Conservation (phyloP, 2,329 filamentous ascomycete species). For the Venturia aucupariae region DNA sequence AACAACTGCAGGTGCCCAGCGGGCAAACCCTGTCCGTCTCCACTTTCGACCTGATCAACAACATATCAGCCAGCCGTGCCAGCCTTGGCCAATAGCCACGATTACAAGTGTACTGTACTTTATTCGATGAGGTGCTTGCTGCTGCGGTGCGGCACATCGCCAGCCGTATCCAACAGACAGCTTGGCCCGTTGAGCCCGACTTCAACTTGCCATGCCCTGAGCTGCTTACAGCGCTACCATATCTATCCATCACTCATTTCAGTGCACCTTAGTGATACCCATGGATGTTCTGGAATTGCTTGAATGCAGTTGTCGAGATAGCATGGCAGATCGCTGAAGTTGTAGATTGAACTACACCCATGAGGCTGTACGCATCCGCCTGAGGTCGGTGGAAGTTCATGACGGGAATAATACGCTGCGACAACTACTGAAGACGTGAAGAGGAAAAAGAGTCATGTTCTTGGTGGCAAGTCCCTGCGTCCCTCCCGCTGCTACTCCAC, state of each 20-base stretch:
- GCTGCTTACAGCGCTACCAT: background rate
- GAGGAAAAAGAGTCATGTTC: too few species aligned
- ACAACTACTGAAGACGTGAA: too few species aligned
- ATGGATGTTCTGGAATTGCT: background rate
- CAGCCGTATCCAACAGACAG: background rate
- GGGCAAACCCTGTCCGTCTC: slow-evolving; percentile 2
- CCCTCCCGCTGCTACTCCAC: background rate
- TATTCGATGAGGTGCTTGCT: background rate
- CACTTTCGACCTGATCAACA: background rate
- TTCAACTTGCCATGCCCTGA: background rate
- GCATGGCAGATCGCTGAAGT: background rate
- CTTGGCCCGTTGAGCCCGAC: background rate
- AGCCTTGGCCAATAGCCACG: background rate
- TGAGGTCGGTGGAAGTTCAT: background rate
- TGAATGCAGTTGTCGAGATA: background rate
- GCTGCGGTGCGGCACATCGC: background rate
- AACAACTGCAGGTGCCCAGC: background rate
- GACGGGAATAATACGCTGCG: background rate
- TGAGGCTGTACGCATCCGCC: background rate
- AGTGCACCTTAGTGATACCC: background rate
- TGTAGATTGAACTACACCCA: background rate
- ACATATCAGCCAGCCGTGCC: background rate
- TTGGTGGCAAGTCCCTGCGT: background rate
- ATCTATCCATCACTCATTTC: background rate
- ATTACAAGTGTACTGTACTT: background rate